Percentiles rank a stretch among this genome's conserved stretches.
These are phyloP conservation scores for Cyclotella baltica DNA, from an alignment of 108 stramenopile genomes.

Conservation along the genomic window DNA sequence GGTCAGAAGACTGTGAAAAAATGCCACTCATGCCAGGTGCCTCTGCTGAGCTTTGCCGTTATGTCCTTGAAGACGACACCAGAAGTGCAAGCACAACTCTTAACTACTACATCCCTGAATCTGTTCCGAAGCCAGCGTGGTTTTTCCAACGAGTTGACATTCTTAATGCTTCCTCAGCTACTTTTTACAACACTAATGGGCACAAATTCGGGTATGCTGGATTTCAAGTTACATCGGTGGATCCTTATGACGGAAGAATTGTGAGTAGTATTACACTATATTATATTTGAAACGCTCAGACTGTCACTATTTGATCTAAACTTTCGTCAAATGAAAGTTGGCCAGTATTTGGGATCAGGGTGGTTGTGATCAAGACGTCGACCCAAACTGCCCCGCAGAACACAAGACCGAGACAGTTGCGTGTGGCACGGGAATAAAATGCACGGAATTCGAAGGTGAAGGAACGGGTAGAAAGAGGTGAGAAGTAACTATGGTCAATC, in stretches of 20 bases:
- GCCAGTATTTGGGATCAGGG: conserved; percentile 13
- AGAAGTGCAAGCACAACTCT: neutral
- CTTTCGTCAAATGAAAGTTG: too few relatives aligned
- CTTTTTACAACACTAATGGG: neutral
- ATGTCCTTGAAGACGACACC: neutral
- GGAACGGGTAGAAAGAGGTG: neutral
- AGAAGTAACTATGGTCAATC: too few relatives aligned
- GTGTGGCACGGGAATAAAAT: neutral
- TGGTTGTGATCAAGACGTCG: neutral
- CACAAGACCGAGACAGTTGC: neutral
- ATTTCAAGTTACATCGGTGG: neutral
- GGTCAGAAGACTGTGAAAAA: neutral
- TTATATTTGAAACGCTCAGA: too few relatives aligned
- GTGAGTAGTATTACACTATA: too few relatives aligned
- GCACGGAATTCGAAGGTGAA: neutral
- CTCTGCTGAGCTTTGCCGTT: neutral
- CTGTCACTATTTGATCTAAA: too few relatives aligned
- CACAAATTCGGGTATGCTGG: neutral
- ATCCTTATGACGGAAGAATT: too few relatives aligned
- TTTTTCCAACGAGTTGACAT: neutral
- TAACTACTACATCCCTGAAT: neutral
- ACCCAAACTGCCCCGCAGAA: neutral
- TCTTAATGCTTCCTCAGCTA: neutral
- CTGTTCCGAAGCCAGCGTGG: neutral
- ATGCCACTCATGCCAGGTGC: neutral